phyloP scores from a whole-genome alignment of 164 flowering plant species.

The Umbilicus rupestris region DNA sequence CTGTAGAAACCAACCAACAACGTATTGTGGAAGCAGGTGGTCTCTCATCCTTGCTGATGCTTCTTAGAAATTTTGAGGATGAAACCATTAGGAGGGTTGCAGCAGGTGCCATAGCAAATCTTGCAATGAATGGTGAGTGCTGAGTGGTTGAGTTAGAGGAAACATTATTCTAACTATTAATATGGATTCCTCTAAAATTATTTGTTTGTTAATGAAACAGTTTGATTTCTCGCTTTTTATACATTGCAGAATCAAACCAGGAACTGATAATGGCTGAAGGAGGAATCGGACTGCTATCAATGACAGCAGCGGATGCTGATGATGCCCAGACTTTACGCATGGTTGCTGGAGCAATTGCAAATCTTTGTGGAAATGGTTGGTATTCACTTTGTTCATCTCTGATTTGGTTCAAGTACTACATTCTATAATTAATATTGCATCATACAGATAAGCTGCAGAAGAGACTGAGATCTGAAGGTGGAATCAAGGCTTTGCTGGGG shows the following conservation, averaged over 20 bases:
- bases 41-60: conserved; percentile 61
- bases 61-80: conserved; percentile 58
- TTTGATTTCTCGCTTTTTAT: too few species aligned
- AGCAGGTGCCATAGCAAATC: conserved; percentile 76
- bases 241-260: conserved; percentile 72
- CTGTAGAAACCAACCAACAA: conserved; percentile 53
- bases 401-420: background rate
- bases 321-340: conserved; percentile 97
- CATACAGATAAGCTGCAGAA: conserved; percentile 68
- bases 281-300: conserved; percentile 71
- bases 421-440: background rate
- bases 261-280: conserved; percentile 93
- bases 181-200: too few species aligned
- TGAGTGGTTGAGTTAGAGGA: background rate
- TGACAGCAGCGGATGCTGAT: conserved; percentile 82
- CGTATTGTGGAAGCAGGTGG: conserved; percentile 76
- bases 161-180: background rate
- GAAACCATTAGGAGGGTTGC: conserved; percentile 66
- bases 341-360: conserved; percentile 99
- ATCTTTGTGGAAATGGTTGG: conserved; percentile 99
- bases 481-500: conserved; percentile 83
- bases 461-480: conserved; percentile 82
- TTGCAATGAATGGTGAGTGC: conserved; percentile 89
- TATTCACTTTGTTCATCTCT: conserved; percentile 16
- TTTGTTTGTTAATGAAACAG: too few species aligned